A percentile compares a stretch with the other conserved stretches of the same genome.
Evolutionary conservation across 306 rosid species (phyloP).

Genomic region (Nissolia schottii): DNA sequence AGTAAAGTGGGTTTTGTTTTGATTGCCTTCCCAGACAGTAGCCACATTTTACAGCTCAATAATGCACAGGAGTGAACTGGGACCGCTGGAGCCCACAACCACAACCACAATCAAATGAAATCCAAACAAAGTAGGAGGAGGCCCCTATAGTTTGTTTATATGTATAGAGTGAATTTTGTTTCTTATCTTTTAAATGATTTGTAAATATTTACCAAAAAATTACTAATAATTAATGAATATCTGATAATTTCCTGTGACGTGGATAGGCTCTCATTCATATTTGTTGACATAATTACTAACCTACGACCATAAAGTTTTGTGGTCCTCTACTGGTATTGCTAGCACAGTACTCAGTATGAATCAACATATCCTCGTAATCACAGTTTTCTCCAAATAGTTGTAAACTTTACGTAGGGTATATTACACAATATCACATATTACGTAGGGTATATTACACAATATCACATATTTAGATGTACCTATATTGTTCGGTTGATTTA

Average conservation of each 20-base stretch:
- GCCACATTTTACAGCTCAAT: background rate
- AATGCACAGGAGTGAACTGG: background rate
- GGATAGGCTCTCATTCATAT: background rate
- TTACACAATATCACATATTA: no score
- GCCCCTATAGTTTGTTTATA: background rate
- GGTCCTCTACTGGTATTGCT: background rate
- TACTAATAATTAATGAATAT: no score
- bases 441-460: no score
- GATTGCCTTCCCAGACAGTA: background rate
- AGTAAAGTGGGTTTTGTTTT: background rate
- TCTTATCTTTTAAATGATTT: background rate
- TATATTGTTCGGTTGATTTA: no score
- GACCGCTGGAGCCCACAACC: background rate
- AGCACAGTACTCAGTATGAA: background rate
- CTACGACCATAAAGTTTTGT: background rate
- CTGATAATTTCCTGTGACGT: background rate
- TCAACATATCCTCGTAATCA: background rate
- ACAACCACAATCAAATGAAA: no score
- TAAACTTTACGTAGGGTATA: slow-evolving; percentile 3
- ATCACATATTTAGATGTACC: no score
- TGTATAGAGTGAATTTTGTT: no score
- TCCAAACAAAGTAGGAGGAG: background rate
- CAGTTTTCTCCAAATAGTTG: background rate
- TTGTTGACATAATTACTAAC: background rate
- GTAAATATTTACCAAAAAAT: no score